A percentile compares a stretch with the other conserved stretches of the same genome.
phyloP scores from a whole-genome alignment of 2,329 filamentous ascomycete genomes.

The Paramyrothecium roridum region DNA sequence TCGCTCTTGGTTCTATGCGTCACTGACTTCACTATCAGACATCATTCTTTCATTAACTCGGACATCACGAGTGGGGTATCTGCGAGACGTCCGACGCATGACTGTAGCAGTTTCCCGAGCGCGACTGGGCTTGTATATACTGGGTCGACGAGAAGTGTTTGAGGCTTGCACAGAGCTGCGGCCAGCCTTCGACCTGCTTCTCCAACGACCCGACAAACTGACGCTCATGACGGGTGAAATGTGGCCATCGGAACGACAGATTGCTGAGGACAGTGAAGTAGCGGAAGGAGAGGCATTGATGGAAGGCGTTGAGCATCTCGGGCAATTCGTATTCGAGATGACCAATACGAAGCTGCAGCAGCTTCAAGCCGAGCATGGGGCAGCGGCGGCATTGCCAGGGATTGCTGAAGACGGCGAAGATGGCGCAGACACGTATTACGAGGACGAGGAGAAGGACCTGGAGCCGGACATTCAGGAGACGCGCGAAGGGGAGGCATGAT shows the following conservation, averaged over 20 bases:
- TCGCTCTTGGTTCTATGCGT: background rate
- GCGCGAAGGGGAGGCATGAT: constrained; percentile 21
- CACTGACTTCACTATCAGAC: constrained; percentile 48
- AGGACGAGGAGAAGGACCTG: constrained; percentile 14
- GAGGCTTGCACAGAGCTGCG: constrained; percentile 84
- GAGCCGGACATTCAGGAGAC: constrained; percentile 33
- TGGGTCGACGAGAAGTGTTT: constrained; percentile 85
- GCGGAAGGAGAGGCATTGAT: constrained; percentile 65
- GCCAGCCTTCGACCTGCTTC: constrained; percentile 77
- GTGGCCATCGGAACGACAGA: constrained; percentile 64
- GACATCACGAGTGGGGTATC: constrained; percentile 84
- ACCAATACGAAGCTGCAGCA: constrained; percentile 61
- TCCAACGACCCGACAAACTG: constrained; percentile 77
- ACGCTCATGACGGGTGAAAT: constrained; percentile 81
- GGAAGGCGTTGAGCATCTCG: constrained; percentile 89
- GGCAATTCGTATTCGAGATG: constrained; percentile 97
- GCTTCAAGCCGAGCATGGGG: constrained; percentile 35
- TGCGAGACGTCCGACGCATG: constrained; percentile 87
- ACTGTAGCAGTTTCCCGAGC: constrained; percentile 94
- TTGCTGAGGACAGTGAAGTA: constrained; percentile 35
- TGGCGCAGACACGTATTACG: constrained; percentile 25
- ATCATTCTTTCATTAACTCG: constrained; percentile 91
- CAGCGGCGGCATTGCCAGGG: constrained; percentile 9
- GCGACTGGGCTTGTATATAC: constrained; percentile 84
- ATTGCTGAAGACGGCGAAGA: constrained; percentile 23